Evolutionary conservation across 306 rosid genomes (phyloP), one percentile per base, ranked within the genome.

Genomic region (Gillenia trifoliata): DNA sequence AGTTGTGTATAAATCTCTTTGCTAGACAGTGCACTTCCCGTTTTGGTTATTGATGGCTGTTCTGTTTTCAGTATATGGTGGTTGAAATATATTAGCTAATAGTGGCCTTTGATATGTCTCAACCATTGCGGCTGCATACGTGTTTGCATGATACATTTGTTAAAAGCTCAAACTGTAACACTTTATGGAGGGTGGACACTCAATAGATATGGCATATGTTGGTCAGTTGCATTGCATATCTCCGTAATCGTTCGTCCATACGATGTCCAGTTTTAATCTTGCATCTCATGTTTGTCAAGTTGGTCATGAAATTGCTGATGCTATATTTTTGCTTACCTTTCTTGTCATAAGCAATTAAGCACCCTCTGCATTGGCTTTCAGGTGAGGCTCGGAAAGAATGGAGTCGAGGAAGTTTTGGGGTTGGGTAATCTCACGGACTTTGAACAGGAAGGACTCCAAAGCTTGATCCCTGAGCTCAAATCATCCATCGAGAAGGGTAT

Each of bases 301-400:
- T 49, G 28, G 12, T 20, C 31, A 19, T 47, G 36, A 25, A 25
- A 43, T 5, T 11, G 5, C 1, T 50, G 13, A 11, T 31, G 64
- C 41, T 52, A 22, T 7, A 20, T 76, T 15, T 20, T 22, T 15
- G 10, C 57, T 43, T 6, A 43, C 69, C 15, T 36, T 43, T 71
- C 68, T 11, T 65, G 66, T 2, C 2, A 49, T 54, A 54, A 68
- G 69, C 30, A 43, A 30, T 63, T 25, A 54, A 66, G 26, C 30
- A 29, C 55, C 65, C 40, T 22, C 9, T n/a, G 31, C 6, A 31
- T 43, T 2, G 68, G 16, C 69, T 79, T 77, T 56, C 88, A 94
- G 98, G 98, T 94, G 82, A 84, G 91, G 62, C 92, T 94, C 23
- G 98, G 98, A 72, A 91, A 89, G 91, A 87, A 90, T 72, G 98